Conservation (phyloP, 805 yeast species). For the Metschnikowia orientalis region DNA sequence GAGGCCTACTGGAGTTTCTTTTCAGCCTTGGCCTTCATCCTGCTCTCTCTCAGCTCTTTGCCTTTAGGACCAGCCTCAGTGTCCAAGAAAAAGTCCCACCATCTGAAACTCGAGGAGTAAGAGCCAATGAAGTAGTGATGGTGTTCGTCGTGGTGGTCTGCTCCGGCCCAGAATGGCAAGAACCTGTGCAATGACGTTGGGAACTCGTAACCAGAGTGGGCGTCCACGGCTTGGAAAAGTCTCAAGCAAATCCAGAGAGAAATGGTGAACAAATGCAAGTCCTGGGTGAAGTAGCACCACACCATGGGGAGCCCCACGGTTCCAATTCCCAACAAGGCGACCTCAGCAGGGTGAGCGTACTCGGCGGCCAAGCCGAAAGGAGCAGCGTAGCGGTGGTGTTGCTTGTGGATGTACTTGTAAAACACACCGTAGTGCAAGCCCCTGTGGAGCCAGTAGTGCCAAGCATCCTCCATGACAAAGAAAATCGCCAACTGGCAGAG, state of each 20-base stretch:
- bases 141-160: constrained; percentile 58
- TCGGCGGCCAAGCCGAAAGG: constrained; percentile 62
- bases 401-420: constrained; percentile 55
- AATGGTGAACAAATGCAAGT: constrained; percentile 52
- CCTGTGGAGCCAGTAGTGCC: constrained; percentile 62
- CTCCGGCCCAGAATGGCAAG: constrained; percentile 64
- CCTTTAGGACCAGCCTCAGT: constrained; percentile 91
- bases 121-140: constrained; percentile 80
- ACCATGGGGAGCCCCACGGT: constrained; percentile 58
- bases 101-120: constrained; percentile 90
- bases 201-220: constrained; percentile 60
- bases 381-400: constrained; percentile 58
- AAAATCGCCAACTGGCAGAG: constrained; percentile 43
- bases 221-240: constrained; percentile 55
- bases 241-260: constrained; percentile 49
- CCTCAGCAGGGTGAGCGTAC: constrained; percentile 59
- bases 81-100: constrained; percentile 86
- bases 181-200: constrained; percentile 56
- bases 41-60: constrained; percentile 65
- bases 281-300: constrained; percentile 43
- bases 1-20: constrained; percentile 19
- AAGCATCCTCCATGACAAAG: constrained; percentile 51
- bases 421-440: constrained; percentile 53
- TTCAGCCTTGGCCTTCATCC: constrained; percentile 55
- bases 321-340: constrained; percentile 53